A percentile compares a stretch with the other conserved stretches of the same genome.
Conservation (phyloP, 495 filamentous ascomycete species). For the Xylaria acuta region DNA sequence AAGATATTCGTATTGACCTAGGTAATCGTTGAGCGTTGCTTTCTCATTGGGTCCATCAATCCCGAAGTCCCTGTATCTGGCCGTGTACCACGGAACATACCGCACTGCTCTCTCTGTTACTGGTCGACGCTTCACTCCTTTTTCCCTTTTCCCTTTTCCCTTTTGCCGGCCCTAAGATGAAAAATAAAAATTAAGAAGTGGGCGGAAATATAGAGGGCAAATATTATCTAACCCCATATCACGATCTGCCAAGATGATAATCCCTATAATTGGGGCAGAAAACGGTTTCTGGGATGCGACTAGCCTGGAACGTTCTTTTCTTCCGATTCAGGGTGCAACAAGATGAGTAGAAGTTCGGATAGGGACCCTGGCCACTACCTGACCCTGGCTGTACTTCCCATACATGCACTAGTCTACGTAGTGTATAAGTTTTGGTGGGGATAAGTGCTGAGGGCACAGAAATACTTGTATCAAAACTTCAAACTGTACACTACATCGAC, state of each 20-base stretch:
- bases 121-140: not conserved
- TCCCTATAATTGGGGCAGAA: not conserved
- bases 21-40: not conserved
- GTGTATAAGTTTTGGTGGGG: not conserved
- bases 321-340: not conserved
- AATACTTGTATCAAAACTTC: not conserved
- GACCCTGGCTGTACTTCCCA: not conserved
- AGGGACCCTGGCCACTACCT: slow-evolving; percentile 2
- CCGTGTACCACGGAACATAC: not conserved
- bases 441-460: not conserved
- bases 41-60: not conserved
- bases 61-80: slow-evolving; percentile 10
- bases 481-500: slow-evolving; percentile 3
- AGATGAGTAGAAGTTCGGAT: slow-evolving; percentile 14
- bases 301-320: slow-evolving; percentile 1
- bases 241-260: slow-evolving; percentile 7
- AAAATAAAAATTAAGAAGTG: not conserved
- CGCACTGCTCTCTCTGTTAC: not conserved
- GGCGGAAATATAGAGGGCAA: too few relatives aligned
- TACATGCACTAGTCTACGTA: not conserved
- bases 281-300: slow-evolving; percentile 4
- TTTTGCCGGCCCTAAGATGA: not conserved
- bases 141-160: not conserved
- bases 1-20: not conserved
- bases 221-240: not conserved